Evolutionary conservation across 306 rosid species (phyloP), one percentile per base, ranked within the genome.

Genomic region (Rosa chinensis): DNA sequence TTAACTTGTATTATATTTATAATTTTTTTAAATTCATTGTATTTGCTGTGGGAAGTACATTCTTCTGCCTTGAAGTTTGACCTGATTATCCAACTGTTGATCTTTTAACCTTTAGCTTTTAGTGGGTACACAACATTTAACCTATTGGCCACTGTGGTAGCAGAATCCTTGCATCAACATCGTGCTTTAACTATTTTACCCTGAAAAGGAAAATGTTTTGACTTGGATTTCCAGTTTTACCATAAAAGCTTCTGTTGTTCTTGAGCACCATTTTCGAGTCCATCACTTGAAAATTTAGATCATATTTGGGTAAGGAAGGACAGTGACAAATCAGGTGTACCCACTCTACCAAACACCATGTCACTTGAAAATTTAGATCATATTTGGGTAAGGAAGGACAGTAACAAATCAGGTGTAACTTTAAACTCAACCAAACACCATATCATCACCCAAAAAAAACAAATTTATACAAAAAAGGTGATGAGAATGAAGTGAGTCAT

Each of bases 31-130:
- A 73, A 2, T 71, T 73, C 48, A 50, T 35, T 73, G 23, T 52
- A 18, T 3, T 49, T 35, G 43, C 40, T 16, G 44, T 23, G 61
- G 40, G 25, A 13, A 55, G 21, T 39, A 39, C 66, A 1, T 55
- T 20, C 39, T 8, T 74, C 67, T 74, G 40, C 77, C n/a, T 50
- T 73, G 16, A 37, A 55, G 77, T 39, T 73, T 73, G 77, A 44
- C 44, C 4, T 55, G 43, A 56, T 55, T 25, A 17, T 64, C 45
- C n/a, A 16, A 35, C 14, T 17, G 23, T 64, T 5, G 45, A 64
- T 32, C 39, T 61, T 61, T 61, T 23, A 61, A 23, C 3, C 37
- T 64, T 64, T 13, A 63, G 43, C 42, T 64, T 64, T 53, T 39
- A 16, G 39, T 73, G 63, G 52, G 58, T 48, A 32, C 62, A 49